These are phyloP conservation scores for Triticum monococcum DNA, from an alignment of 176 grass and related monocot genomes.

Conservation along the genomic window DNA sequence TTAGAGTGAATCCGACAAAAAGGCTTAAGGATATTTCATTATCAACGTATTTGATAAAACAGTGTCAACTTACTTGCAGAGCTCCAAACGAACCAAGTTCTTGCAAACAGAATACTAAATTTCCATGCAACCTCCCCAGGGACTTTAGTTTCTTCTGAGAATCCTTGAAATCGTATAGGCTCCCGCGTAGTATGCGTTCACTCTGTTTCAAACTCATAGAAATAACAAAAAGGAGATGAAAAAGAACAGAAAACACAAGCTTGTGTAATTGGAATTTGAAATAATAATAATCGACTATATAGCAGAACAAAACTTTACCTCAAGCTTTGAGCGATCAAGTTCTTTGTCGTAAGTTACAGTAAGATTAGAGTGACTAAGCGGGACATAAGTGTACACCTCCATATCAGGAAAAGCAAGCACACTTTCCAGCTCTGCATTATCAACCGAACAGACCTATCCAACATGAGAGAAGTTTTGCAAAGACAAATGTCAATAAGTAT, in stretches of 20 bases:
- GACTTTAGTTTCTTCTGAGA: constrained; percentile 68
- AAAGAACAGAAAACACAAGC: constrained; percentile 29
- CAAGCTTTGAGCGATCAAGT: constrained; percentile 60
- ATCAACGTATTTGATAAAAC: neutral
- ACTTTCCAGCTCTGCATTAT: constrained; percentile 75
- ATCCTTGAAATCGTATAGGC: constrained; percentile 57
- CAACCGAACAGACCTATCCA: constrained; percentile 79
- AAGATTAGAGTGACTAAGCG: constrained; percentile 44
- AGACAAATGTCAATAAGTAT: constrained; percentile 7
- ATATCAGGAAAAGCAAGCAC: constrained; percentile 76
- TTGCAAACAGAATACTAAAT: constrained; percentile 84
- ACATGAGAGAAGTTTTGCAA: constrained; percentile 29
- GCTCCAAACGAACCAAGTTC: constrained; percentile 86
- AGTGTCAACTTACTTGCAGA: constrained; percentile 55
- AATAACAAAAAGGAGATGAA: constrained; percentile 4
- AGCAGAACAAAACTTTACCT: constrained; percentile 49
- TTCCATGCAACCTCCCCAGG: constrained; percentile 68
- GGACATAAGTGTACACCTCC: constrained; percentile 63
- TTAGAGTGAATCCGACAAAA: neutral
- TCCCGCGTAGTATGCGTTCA: constrained; percentile 51
- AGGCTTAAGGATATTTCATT: neutral
- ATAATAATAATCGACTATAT: constrained; percentile 6
- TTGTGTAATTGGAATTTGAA: neutral
- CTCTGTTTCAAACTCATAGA: constrained; percentile 48
- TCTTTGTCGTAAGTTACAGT: constrained; percentile 46